Base-by-base conservation (phyloP, 768 basidiomycete genomes). In the Kwoniella botswanensis region DNA sequence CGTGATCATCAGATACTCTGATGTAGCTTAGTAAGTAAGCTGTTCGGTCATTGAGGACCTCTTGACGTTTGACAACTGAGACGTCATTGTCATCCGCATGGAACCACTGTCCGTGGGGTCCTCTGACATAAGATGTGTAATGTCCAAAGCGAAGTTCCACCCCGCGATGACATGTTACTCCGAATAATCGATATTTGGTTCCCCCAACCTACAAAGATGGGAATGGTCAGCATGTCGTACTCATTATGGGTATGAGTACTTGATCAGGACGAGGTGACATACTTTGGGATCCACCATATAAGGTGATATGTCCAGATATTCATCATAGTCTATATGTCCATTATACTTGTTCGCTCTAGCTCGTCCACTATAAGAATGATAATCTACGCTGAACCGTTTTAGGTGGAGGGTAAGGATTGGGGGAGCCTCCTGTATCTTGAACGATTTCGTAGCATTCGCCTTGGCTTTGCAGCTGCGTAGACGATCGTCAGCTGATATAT, bases 11-110 rank as follows among this genome's bases (percentile, higher is more conserved):
- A 18, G 55, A 26, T 6, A 77, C 35, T 15, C 89, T 89, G 55
- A 93, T 88, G 83, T 98, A 99, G 85, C 96, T 94, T 67, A 99
- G 86, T 72, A 98, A 88, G 75, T 99, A 99, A 69, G 97, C 97
- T 78, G 88, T 92, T 84, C 89, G 90, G 85, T 89, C 88, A 67
- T 85, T 83, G 35, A 90, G 84, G 1, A 92, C 90, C 4, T 87
- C 74, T 17, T 82, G 72, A 18, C 74, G 79, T 15, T 83, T 78
- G 3, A 3, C 84, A 77, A 11, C 54, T 10, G 87, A 84, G 24
- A 94, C 91, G 57, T 85, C 85, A 35, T 94, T 93, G 80, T 99
- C 97, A 84, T 99, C 96, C 90, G 95, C 95, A 85, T 93, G 90
- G 84, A 88, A 90, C 95, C 95, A 99, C 44, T 85, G 85, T 12